Base-by-base conservation (phyloP, 2,329 filamentous ascomycete genomes). In the Aspergillus spinulosporus region DNA sequence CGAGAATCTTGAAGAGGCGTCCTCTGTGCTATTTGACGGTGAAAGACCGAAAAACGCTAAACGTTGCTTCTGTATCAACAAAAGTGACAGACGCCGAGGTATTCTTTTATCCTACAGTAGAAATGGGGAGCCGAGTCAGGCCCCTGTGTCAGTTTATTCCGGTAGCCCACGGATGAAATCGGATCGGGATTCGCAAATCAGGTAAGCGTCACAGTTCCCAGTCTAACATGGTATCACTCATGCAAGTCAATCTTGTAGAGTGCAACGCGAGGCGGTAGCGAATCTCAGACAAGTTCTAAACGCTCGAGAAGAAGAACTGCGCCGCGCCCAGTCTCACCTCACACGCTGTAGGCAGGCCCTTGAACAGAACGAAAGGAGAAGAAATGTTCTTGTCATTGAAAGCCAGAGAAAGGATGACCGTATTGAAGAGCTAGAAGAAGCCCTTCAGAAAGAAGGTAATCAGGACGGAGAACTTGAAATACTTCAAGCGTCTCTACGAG, bases 141-240 rank as follows among this genome's bases (percentile, higher is more conserved):
- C 76, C 40, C 82, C 83, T 9, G 78, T 88, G 4, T 71, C 78
- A 5, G 79, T 81, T 12, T 84, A 77, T 62, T 72, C 67, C 0
- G 78, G 82, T 39, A 75, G 74, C 7, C 79, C 88, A 26, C 85
- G 92, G 14, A 95, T 96, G 85, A 88, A 88, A 67, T 87, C 89
- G 0, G 89, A 96, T 67, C 79, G 84, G 28, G 87, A 84, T 55
- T 83, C 82, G 14, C 88, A 90, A 66, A 81, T 92, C 40, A 77
- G 72, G 76, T 83, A 56, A 49, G 42, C 15, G 39, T 31, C 29
- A 26, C 9, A 29, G 4, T 11, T 49, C 21, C 5, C 11, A 21
- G 21, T 7, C 26, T 3, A 21, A 21, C 5, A 37, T 4, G 12
- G 11, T 11, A 44, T 34, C 31, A 9, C 34, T 54, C 21, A 28